Evolutionary conservation across 148 eudicot genomes (phyloP).

Genomic region (Rhododendron molle): DNA sequence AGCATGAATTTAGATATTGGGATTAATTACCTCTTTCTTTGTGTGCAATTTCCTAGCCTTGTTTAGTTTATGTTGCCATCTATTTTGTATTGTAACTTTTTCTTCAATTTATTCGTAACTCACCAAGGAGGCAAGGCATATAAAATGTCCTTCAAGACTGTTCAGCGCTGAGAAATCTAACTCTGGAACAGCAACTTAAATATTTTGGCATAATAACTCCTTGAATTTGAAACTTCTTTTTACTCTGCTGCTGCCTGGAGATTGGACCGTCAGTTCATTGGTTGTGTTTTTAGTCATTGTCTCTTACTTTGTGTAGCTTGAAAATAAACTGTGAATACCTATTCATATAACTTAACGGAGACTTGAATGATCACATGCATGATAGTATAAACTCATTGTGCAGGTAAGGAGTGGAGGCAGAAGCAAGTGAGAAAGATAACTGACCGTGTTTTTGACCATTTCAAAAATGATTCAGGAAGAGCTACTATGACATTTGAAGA

Average conservation of each 20-base stretch:
- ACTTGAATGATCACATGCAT: neutral
- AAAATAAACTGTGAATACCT: neutral
- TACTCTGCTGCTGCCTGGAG: neutral
- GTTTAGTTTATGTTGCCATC: neutral
- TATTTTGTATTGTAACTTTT: neutral
- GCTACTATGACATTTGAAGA: conserved; percentile 70
- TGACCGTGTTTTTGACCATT: conserved; percentile 62
- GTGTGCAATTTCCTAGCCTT: neutral
- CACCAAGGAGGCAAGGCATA: neutral
- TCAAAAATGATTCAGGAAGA: conserved; percentile 47
- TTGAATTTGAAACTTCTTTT: neutral
- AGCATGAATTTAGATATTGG: neutral
- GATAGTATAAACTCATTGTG: neutral
- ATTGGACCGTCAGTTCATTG: neutral
- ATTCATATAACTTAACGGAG: neutral
- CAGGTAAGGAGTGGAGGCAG: conserved; percentile 85
- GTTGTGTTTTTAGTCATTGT: neutral
- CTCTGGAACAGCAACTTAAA: neutral
- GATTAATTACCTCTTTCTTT: neutral
- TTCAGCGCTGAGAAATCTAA: neutral
- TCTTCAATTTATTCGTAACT: neutral
- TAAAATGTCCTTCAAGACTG: neutral
- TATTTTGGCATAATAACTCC: neutral
- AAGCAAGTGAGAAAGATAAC: conserved; percentile 60
- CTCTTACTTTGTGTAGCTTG: neutral